Evolutionary conservation across 805 yeast species (phyloP).

Genomic region (Hanseniaspora taiwanica): DNA sequence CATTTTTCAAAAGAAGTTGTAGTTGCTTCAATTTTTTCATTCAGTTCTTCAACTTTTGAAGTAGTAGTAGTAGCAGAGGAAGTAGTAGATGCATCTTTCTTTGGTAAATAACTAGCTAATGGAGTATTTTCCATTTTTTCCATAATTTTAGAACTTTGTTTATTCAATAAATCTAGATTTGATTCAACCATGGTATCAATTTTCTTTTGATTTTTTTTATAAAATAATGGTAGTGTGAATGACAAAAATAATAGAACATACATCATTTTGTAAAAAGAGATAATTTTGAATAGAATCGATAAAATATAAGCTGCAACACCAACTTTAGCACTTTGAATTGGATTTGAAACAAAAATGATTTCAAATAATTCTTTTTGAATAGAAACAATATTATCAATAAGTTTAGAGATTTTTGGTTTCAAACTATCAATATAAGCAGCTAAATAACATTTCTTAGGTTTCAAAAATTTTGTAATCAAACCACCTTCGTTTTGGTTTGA

Average conservation of each 20-base stretch:
- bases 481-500: constrained; percentile 46
- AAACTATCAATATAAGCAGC: constrained; percentile 19
- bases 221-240: constrained; percentile 66
- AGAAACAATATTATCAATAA: constrained; percentile 28
- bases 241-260: constrained; percentile 43
- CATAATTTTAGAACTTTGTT: constrained; percentile 32
- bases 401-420: constrained; percentile 20
- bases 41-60: constrained; percentile 14
- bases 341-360: constrained; percentile 52
- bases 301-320: constrained; percentile 52
- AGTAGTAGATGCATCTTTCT: constrained; percentile 39
- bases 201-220: constrained; percentile 61
- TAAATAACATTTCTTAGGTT: constrained; percentile 33
- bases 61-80: constrained; percentile 44
- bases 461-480: constrained; percentile 54
- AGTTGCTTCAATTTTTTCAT: constrained; percentile 6
- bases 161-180: constrained; percentile 17
- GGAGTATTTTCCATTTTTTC: constrained; percentile 32
- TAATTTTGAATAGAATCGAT: constrained; percentile 61
- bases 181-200: constrained; percentile 32
- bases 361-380: constrained; percentile 42
- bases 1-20: constrained; percentile 7
- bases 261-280: constrained; percentile 51
- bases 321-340: constrained; percentile 60
- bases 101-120: constrained; percentile 20